Percentiles rank a stretch among this genome's conserved stretches.
Evolutionary conservation across 495 filamentous ascomycete species (phyloP).

Genomic region (Astrothelium macrocarpum): DNA sequence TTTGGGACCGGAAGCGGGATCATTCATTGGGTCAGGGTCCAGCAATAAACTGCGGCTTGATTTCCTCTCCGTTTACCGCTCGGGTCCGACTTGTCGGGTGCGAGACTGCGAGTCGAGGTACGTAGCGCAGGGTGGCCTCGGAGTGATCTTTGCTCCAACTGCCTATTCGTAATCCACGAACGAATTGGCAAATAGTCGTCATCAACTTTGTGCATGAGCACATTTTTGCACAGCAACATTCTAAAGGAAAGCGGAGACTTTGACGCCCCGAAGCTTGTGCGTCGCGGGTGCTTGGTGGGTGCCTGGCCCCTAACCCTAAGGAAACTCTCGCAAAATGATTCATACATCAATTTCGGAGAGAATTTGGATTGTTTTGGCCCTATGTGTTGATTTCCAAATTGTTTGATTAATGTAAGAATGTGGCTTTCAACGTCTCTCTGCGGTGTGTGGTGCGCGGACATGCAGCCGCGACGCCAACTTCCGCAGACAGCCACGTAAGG

Average conservation of each 20-base stretch:
- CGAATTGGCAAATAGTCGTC: too few species aligned
- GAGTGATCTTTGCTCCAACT: too few species aligned
- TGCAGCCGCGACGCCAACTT: neutral
- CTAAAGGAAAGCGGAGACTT: too few species aligned
- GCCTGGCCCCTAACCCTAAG: too few species aligned
- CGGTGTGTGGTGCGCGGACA: neutral
- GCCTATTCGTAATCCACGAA: neutral
- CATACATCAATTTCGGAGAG: neutral
- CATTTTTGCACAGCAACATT: too few species aligned
- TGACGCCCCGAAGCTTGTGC: too few species aligned
- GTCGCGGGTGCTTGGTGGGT: too few species aligned
- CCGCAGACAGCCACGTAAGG: neutral
- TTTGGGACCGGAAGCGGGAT: neutral
- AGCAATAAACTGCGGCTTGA: neutral
- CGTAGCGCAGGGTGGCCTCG: neutral
- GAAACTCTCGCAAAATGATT: neutral
- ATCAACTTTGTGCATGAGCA: too few species aligned
- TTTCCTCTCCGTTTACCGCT: neutral
- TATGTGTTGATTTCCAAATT: neutral
- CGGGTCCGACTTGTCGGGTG: neutral
- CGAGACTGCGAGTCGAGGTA: neutral
- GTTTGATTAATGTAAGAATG: neutral
- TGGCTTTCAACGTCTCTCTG: neutral
- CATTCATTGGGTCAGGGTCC: neutral
- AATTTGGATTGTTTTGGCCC: neutral